A percentile compares a stretch with the other conserved stretches of the same genome.
These are phyloP conservation scores for Russula vinacea DNA, from an alignment of 768 basidiomycete species.

Conservation along the genomic window DNA sequence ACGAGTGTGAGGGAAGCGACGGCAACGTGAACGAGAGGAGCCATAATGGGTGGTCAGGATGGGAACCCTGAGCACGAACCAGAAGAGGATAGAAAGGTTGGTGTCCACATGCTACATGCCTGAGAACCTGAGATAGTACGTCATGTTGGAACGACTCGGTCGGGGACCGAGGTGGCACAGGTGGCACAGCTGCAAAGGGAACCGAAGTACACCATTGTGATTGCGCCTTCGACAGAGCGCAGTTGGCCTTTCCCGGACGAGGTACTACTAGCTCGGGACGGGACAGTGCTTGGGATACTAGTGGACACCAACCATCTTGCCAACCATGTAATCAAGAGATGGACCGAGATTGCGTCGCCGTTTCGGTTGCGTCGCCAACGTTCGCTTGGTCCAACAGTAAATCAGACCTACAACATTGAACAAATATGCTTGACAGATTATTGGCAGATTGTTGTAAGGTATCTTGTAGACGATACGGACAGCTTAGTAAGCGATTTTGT, in stretches of 20 bases:
- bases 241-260: background rate
- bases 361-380: too few relatives aligned
- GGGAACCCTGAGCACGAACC: background rate
- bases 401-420: too few relatives aligned
- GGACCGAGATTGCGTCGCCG: background rate
- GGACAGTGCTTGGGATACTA: too few relatives aligned
- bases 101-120: background rate
- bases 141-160: background rate
- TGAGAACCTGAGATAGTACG: too few relatives aligned
- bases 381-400: too few relatives aligned
- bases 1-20: slow-evolving; percentile 16
- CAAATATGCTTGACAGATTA: too few relatives aligned
- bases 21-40: slow-evolving; percentile 12
- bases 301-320: too few relatives aligned
- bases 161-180: background rate
- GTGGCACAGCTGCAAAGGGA: background rate
- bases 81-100: background rate
- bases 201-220: slow-evolving; percentile 5
- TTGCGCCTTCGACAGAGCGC: background rate
- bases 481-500: too few relatives aligned
- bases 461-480: too few relatives aligned
- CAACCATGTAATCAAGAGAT: too few relatives aligned
- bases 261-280: slow-evolving; percentile 1
- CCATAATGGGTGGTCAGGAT: slow-evolving; percentile 1
- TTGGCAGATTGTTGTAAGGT: too few relatives aligned